Percentiles rank a stretch among this genome's conserved stretches.
phyloP scores from a whole-genome alignment of 2,329 filamentous ascomycete genomes.

The Aspergillus sp. region DNA sequence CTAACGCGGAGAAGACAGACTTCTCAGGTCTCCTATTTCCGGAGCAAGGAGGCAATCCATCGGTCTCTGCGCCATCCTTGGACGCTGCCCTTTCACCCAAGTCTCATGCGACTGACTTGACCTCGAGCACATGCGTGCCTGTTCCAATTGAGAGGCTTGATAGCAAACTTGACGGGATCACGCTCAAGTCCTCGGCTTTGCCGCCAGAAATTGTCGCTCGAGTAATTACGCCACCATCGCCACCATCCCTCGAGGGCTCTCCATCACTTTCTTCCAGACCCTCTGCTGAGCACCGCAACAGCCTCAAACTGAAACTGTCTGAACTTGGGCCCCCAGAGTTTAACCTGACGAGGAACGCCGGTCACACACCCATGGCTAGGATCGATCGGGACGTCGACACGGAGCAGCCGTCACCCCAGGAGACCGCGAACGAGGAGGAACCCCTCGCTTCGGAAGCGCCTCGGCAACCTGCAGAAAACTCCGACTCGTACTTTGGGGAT shows the following conservation, averaged over 20 bases:
- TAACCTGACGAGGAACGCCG: slow-evolving; percentile 45
- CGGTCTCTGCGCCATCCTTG: slow-evolving; percentile 33
- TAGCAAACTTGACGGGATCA: slow-evolving; percentile 50
- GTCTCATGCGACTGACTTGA: slow-evolving; percentile 36
- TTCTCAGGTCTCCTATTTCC: slow-evolving; percentile 28
- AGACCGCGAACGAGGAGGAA: slow-evolving; percentile 28
- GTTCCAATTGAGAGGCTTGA: slow-evolving; percentile 51
- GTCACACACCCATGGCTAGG: slow-evolving; percentile 49
- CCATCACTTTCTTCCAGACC: slow-evolving; percentile 28
- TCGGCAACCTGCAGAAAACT: slow-evolving; percentile 40
- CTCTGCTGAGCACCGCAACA: slow-evolving; percentile 31
- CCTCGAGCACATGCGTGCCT: slow-evolving; percentile 36
- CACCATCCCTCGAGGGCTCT: slow-evolving; percentile 31
- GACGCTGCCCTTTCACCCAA: slow-evolving; percentile 45
- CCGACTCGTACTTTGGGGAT: slow-evolving; percentile 46
- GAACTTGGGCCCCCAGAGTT: slow-evolving; percentile 42
- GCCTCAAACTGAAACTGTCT: slow-evolving; percentile 39
- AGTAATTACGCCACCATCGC: slow-evolving; percentile 46
- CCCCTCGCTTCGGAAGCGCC: slow-evolving; percentile 36
- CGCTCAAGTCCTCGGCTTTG: slow-evolving; percentile 48
- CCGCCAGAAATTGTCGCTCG: slow-evolving; percentile 47
- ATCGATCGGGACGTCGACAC: slow-evolving; percentile 40
- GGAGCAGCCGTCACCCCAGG: slow-evolving; percentile 28
- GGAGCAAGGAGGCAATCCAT: slow-evolving; percentile 32
- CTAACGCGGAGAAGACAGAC: slow-evolving; percentile 34